Base-by-base conservation (phyloP, 371 early-diverging fungal genomes). In the Dichotomocladium elegans region DNA sequence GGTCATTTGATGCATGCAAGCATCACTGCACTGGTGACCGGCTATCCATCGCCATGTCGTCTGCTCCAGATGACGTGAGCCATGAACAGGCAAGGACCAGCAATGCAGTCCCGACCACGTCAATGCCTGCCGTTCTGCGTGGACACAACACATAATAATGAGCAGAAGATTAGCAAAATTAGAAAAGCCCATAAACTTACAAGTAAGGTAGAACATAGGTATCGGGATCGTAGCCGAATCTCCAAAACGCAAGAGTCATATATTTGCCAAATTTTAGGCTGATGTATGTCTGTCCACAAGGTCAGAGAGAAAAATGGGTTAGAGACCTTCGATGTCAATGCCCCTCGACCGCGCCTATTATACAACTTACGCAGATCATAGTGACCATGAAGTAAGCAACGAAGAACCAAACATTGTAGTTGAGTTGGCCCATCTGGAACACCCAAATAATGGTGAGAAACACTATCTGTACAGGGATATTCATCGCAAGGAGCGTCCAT, bases 131-230 rank as follows among this genome's bases (percentile, higher is more conserved):
- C 7, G 83, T 82, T 44, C 77, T 80, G 57, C 45, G 31, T 8
- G 11, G 15, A 26, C 15, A 8, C 49, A 53, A 2, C 19, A n/a
- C n/a, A n/a, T 14, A 35, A 45, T 40, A 37, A 34, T 27, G 34
- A 24, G 33, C 43, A 37, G 27, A 10, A 29, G 5, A 21, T 49
- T 42, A n/a, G 37, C 21, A 12, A 17, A 37, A n/a, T 37, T 37
- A 6, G 37, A 37, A 17, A 37, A 37, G 15, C 17, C 15, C 15
- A 11, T 3, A 31, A 4, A 69, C 74, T 72, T 77, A 80, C 77
- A 92, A 59, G 33, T 87, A 80, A n/a, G 93, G 90, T 53, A 90
- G 73, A 5, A 87, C 86, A 69, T 87, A 90, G 62, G 88, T 87
- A 51, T 92, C 91, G 21, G 91, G 91, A 47, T 92, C 91, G 47